Evolutionary conservation across 2,329 filamentous ascomycete species (phyloP), one percentile per base, ranked within the genome.

Genomic region (Cladosporium sp.): DNA sequence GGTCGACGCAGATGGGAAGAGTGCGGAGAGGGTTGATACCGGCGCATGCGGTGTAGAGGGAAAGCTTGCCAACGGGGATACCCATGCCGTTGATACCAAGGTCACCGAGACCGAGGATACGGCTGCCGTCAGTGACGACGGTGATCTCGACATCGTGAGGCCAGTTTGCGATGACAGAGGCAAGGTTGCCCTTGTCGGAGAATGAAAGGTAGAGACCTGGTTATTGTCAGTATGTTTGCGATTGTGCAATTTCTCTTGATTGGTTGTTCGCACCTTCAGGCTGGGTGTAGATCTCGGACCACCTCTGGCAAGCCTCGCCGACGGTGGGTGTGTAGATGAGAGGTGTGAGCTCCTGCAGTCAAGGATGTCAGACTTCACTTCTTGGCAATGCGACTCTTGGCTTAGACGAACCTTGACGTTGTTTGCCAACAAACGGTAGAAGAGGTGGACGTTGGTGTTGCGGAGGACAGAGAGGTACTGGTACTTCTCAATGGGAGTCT

Each of bases 21-120:
- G 82, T 84, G 53, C 73, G 74, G 60, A 84, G 78, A 32, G 93
- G 93, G 71, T 90, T 84, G 72, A 97, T 96, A 66, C 93, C 93
- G 52, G 93, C 93, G 65, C 92, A 95, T 40, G 87, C 90, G 53
- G 89, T 96, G 79, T 99, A 99, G 47, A 99, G 81, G 56, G 91
- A 84, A 55, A 97, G 80, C 77, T 99, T 99, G 66, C 93, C 93
- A 61, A 99, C 92, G 55, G 93, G 90, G 71, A 99, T 99, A 59
- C 93, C 93, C 77, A 97, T 95, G 65, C 93, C 93, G 71, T 96
- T 96, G 59, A 99, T 85, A 61, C 93, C 93, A 51, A 97, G 81
- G 72, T 99, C 93, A 61, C 93, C 93, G 32, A 99, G 83, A 65
- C 93, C 92, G 52, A 91, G 84, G 70, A 85, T 96, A 59, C 93